Conservation (phyloP, 2,329 filamentous ascomycete genomes). For the Amesomyces nigricolor region DNA sequence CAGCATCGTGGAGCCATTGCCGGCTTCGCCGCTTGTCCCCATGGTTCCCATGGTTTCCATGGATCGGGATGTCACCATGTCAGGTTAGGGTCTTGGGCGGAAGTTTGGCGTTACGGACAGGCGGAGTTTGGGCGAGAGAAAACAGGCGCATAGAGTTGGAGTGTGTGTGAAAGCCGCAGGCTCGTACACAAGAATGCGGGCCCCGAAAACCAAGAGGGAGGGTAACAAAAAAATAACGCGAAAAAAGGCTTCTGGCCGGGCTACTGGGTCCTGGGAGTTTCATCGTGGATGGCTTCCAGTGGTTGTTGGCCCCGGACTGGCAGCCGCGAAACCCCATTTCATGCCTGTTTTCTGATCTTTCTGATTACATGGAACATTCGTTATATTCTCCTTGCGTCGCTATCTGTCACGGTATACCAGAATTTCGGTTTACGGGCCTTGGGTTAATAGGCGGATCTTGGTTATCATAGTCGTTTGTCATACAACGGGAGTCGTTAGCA, state of each 20-base stretch:
- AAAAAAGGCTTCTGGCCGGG: not conserved
- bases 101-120: not conserved
- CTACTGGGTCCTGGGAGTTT: too few species aligned
- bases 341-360: too few species aligned
- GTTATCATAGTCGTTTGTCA: not conserved
- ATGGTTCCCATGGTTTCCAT: not conserved
- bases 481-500: too few species aligned
- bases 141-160: not conserved
- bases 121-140: not conserved
- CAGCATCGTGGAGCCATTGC: not conserved
- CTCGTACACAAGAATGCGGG: not conserved
- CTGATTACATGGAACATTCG: too few species aligned
- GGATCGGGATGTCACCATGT: constrained; percentile 13
- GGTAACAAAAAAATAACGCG: not conserved
- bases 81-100: constrained; percentile 4
- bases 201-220: not conserved
- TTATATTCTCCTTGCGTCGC: too few species aligned
- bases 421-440: too few species aligned
- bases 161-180: not conserved
- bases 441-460: not conserved
- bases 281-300: too few species aligned
- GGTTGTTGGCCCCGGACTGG: too few species aligned
- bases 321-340: too few species aligned
- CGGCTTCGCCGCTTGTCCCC: not conserved
- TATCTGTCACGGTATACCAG: too few species aligned